These are phyloP conservation scores for Komagataella pseudopastoris DNA, from an alignment of 805 yeast species.

Conservation along the genomic window DNA sequence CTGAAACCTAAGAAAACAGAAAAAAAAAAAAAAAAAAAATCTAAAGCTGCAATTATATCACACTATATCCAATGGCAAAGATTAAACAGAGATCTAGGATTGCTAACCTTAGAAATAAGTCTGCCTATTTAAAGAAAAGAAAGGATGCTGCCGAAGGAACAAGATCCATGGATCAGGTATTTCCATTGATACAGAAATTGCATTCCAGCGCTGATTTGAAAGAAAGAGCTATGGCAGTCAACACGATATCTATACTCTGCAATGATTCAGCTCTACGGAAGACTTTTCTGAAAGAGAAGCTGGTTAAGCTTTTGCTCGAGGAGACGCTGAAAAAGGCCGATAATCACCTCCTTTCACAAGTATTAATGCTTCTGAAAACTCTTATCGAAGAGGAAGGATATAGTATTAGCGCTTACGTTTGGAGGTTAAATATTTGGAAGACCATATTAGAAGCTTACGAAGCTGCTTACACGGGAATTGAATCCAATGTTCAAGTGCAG, in stretches of 20 bases:
- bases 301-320: constrained; percentile 50
- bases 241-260: constrained; percentile 55
- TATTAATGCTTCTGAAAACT: constrained; percentile 72
- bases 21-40: background rate
- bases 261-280: constrained; percentile 57
- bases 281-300: constrained; percentile 54
- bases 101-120: constrained; percentile 17
- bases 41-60: background rate
- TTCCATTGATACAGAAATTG: constrained; percentile 57
- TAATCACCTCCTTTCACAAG: constrained; percentile 67
- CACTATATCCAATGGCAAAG: constrained; percentile 43
- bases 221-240: constrained; percentile 68
- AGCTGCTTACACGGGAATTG: constrained; percentile 20
- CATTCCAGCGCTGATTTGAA: constrained; percentile 41
- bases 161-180: constrained; percentile 29
- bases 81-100: constrained; percentile 50
- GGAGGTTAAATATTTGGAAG: constrained; percentile 72
- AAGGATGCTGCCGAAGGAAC: background rate
- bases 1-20: background rate
- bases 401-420: constrained; percentile 57
- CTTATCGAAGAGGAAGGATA: constrained; percentile 80
- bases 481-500: background rate
- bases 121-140: background rate
- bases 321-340: constrained; percentile 52
- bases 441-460: constrained; percentile 22